Evolutionary conservation across 352 stramenopile genomes (phyloP).

Genomic region (Phytophthora tentaculata): DNA sequence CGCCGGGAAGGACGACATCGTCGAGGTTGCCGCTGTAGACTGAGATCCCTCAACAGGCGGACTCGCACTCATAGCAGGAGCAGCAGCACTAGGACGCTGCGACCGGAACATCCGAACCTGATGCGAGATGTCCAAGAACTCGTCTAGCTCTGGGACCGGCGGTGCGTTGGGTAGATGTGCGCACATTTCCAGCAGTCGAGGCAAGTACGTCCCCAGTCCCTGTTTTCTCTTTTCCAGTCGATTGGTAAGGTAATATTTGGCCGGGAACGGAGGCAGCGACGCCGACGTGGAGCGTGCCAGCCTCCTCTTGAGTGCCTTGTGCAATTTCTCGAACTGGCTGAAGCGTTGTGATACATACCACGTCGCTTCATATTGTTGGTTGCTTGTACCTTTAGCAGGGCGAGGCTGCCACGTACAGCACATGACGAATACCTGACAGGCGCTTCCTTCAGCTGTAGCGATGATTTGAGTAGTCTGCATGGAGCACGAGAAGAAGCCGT

Average conservation of each 20-base stretch:
- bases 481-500: conserved; percentile 39
- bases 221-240: conserved; percentile 44
- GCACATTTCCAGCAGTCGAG: conserved; percentile 43
- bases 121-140: conserved; percentile 47
- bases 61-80: conserved; percentile 18
- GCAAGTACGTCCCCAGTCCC: conserved; percentile 41
- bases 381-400: background rate
- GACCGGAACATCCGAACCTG: conserved; percentile 43
- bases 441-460: conserved; percentile 21
- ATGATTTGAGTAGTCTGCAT: conserved; percentile 41
- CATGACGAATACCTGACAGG: conserved; percentile 47
- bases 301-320: conserved; percentile 39
- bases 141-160: conserved; percentile 41
- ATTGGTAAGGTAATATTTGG: conserved; percentile 45
- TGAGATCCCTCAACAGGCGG: conserved; percentile 10
- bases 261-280: conserved; percentile 43
- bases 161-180: conserved; percentile 35
- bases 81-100: conserved; percentile 13
- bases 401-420: conserved; percentile 42
- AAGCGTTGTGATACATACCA: conserved; percentile 58
- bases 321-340: conserved; percentile 49
- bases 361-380: conserved; percentile 20
- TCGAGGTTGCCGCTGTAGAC: conserved; percentile 15
- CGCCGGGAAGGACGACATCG: conserved; percentile 27
- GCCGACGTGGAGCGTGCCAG: conserved; percentile 24